A percentile compares a stretch with the other conserved stretches of the same genome.
These are phyloP conservation scores for Pseudozyma pruni DNA, from an alignment of 1,284 basidiomycete species.

Conservation along the genomic window DNA sequence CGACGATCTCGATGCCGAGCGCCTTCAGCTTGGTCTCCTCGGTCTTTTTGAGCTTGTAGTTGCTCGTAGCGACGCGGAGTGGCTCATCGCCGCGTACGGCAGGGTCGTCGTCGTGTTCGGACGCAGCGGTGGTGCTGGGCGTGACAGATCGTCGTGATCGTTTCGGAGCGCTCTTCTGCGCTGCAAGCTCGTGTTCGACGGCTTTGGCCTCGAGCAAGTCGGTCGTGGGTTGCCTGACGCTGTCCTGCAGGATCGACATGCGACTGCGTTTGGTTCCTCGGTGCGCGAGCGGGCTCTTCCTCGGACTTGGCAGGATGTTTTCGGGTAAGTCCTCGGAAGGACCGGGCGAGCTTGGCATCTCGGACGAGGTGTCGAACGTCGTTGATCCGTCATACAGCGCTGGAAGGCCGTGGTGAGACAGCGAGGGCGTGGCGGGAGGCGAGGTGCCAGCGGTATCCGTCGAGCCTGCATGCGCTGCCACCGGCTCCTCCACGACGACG, in stretches of 20 bases:
- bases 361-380: constrained; percentile 17
- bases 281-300: constrained; percentile 3
- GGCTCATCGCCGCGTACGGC: constrained; percentile 3
- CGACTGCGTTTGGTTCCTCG: constrained; percentile 26
- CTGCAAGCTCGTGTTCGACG: constrained; percentile 1
- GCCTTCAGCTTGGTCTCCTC: constrained; percentile 28
- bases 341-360: constrained; percentile 21
- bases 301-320: neutral
- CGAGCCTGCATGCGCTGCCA: constrained; percentile 1
- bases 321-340: constrained; percentile 1
- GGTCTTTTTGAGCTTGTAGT: constrained; percentile 36
- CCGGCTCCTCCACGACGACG: neutral
- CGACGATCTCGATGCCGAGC: constrained; percentile 30
- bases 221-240: constrained; percentile 11
- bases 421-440: constrained; percentile 20
- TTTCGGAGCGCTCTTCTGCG: constrained; percentile 5
- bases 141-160: neutral
- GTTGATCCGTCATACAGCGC: constrained; percentile 13
- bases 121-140: no score
- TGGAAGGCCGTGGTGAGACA: neutral
- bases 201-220: constrained; percentile 6
- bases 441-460: constrained; percentile 7
- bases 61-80: constrained; percentile 25
- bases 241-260: constrained; percentile 20
- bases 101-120: neutral